phyloP scores from a whole-genome alignment of 2,329 filamentous ascomycete species.

The Fusarium incarnatum region DNA sequence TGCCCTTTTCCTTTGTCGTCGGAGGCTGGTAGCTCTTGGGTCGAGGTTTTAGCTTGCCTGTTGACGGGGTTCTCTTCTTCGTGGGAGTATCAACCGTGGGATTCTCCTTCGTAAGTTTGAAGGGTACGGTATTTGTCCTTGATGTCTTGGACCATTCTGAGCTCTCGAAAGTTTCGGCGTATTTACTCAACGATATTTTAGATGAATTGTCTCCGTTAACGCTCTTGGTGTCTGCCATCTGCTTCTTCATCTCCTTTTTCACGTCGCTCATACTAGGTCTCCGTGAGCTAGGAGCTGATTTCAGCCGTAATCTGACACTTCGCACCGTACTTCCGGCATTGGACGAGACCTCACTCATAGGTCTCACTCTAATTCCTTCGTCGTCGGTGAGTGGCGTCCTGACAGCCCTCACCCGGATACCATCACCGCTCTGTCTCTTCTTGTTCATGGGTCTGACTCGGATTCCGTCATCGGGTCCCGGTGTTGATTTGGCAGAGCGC shows the following conservation, averaged over 20 bases:
- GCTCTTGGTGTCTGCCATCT: conserved; percentile 28
- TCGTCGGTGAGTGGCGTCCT: conserved; percentile 41
- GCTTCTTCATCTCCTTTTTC: conserved; percentile 45
- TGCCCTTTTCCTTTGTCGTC: conserved; percentile 43
- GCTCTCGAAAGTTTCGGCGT: conserved; percentile 29
- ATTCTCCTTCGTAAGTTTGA: conserved; percentile 53
- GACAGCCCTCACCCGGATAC: conserved; percentile 50
- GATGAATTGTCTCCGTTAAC: conserved; percentile 22
- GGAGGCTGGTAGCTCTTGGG: conserved; percentile 42
- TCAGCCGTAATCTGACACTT: conserved; percentile 45
- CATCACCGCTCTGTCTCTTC: conserved; percentile 50
- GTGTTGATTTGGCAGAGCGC: conserved; percentile 41
- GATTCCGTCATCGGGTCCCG: conserved; percentile 56
- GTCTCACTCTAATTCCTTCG: conserved; percentile 50
- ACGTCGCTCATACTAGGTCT: conserved; percentile 46
- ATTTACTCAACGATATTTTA: conserved; percentile 24
- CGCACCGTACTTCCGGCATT: conserved; percentile 43
- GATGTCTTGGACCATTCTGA: conserved; percentile 33
- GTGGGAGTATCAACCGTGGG: conserved; percentile 56
- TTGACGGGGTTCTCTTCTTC: conserved; percentile 48
- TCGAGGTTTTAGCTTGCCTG: conserved; percentile 44
- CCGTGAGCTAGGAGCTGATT: conserved; percentile 45
- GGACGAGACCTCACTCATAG: conserved; percentile 47
- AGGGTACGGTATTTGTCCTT: conserved; percentile 14
- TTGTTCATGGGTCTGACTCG: conserved; percentile 56